Evolutionary conservation across 352 stramenopile genomes (phyloP), one percentile per base, ranked within the genome.

Genomic region (Pythium scleroteichum): DNA sequence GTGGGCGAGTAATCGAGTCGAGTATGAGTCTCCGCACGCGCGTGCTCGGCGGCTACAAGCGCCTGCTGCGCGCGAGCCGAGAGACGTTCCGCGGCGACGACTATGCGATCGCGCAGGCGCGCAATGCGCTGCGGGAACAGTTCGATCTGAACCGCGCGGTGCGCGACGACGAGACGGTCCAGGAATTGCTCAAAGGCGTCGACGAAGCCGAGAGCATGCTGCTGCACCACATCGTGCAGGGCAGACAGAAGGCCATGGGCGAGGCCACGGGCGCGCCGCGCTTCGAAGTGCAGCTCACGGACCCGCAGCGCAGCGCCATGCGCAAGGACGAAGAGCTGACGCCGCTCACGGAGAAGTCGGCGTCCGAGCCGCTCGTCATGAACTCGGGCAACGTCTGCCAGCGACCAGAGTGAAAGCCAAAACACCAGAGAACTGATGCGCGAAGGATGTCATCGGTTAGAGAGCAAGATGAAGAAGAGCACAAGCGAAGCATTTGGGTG

Each of bases 171-270:
- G 69, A 76, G 44, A 70, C 76, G 32, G 42, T 93, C 3, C 38
- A 74, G 1, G 84, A 85, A 40, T 40, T 95, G 55, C 41, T 95
- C 54, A 84, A 87, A 63, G 69, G 79, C 62, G 87, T 95, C 53
- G 77, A 88, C 57, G 86, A 95, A 42, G 84, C 82, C 62, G 86
- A 95, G 66, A 53, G 64, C 41, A 94, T 95, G 84, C 66, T 95
- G 54, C 78, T 90, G n/a, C 79, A 92, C 67, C 73, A 95, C 68
- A 94, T 95, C 50, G 86, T 95, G 12, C 86, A 95, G 55, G 86
- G 78, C 19, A 71, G 76, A 19, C 72, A 80, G 62, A 90, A 87
- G 56, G 63, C 75, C 32, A 38, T 47, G 23, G 69, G 77, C 16
- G 72, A 58, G 0, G 48, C 62, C 13, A 64, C 52, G 22, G 59